phyloP scores from a whole-genome alignment of 352 stramenopile species.

The Phytopythium montanum region DNA sequence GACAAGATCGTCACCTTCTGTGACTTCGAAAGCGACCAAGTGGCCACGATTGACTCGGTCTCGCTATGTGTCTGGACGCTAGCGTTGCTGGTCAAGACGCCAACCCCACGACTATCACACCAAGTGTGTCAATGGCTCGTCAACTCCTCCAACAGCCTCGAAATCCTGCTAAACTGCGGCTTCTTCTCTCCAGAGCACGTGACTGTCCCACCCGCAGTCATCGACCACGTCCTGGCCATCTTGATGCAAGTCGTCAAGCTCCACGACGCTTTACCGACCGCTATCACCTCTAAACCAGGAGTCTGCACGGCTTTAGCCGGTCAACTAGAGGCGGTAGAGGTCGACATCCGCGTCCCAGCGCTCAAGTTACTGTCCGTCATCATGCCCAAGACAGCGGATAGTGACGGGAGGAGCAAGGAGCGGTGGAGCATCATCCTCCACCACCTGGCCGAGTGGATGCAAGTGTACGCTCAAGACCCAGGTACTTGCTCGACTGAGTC shows the following conservation, averaged over 20 bases:
- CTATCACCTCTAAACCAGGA: conserved; percentile 10
- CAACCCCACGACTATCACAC: neutral
- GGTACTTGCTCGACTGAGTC: conserved; percentile 21
- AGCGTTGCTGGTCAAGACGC: conserved; percentile 29
- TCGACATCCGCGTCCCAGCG: conserved; percentile 35
- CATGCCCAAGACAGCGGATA: conserved; percentile 17
- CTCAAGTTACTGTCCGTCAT: conserved; percentile 42
- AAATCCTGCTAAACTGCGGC: conserved; percentile 34
- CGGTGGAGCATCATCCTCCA: conserved; percentile 37
- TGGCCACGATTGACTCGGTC: conserved; percentile 28
- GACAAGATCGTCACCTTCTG: conserved; percentile 38
- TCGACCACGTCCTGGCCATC: conserved; percentile 39
- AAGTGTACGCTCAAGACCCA: conserved; percentile 54
- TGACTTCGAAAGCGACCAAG: conserved; percentile 25
- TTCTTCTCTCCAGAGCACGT: conserved; percentile 29
- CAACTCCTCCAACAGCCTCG: conserved; percentile 18
- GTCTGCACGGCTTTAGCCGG: conserved; percentile 35
- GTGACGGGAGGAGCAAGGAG: conserved; percentile 14
- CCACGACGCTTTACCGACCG: neutral
- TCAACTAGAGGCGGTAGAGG: conserved; percentile 54
- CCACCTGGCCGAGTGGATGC: conserved; percentile 72
- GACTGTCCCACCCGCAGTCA: conserved; percentile 21
- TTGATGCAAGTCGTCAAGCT: conserved; percentile 24
- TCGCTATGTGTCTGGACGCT: conserved; percentile 41
- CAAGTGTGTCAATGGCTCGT: conserved; percentile 29